A percentile compares a stretch with the other conserved stretches of the same genome.
phyloP scores from a whole-genome alignment of 228 moss, liverwort and hornwort genomes.

The Sphagnum fallax region DNA sequence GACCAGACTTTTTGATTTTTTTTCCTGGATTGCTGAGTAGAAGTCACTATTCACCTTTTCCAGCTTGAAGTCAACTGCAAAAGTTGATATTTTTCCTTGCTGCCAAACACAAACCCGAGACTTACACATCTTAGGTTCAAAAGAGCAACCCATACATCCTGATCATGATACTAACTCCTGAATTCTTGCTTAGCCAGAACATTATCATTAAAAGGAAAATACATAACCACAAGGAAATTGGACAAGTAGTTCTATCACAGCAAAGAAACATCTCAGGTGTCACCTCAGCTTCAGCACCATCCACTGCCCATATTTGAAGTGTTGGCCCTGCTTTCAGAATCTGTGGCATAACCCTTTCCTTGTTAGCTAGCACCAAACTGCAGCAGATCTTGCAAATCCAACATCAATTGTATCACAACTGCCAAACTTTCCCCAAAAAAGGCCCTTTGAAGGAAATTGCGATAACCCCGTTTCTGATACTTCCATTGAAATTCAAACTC shows the following conservation, averaged over 20 bases:
- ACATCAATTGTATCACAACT: background rate
- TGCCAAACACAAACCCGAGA: constrained; percentile 1
- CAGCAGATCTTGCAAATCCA: background rate
- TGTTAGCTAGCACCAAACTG: background rate
- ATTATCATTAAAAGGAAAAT: background rate
- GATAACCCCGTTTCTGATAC: background rate
- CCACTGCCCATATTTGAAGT: constrained; percentile 47
- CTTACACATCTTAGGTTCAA: background rate
- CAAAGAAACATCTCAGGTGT: constrained; percentile 20
- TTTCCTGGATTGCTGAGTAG: constrained; percentile 27
- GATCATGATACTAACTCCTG: background rate
- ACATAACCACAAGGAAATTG: background rate
- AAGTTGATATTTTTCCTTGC: constrained; percentile 17
- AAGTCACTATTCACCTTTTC: constrained; percentile 25
- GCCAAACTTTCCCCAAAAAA: background rate
- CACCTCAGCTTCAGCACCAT: constrained; percentile 25
- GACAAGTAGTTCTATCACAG: background rate
- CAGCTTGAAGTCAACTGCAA: constrained; percentile 37
- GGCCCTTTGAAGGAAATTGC: background rate
- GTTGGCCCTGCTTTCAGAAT: constrained; percentile 46
- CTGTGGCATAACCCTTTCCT: constrained; percentile 7
- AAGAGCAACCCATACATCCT: background rate
- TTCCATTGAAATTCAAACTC: too few species aligned
- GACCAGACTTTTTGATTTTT: constrained; percentile 10
- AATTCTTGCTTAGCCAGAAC: background rate